phyloP scores from a whole-genome alignment of 1,139 yeast species.

The Pichia sp. region DNA sequence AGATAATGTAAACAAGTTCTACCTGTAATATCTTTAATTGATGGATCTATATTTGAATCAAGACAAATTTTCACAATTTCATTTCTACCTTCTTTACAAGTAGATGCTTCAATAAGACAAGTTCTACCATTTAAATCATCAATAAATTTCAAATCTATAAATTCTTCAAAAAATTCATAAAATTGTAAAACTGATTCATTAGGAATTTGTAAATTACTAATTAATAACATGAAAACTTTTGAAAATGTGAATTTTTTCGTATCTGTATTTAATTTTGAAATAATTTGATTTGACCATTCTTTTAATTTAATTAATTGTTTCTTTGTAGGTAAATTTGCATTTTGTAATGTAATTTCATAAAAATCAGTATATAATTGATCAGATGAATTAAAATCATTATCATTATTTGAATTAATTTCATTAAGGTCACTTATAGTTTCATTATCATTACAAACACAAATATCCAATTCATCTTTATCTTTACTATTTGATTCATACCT shows the following conservation, averaged over 20 bases:
- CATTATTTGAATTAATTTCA: slow-evolving; percentile 2
- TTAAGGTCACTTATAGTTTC: not conserved
- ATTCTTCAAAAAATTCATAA: slow-evolving; percentile 38
- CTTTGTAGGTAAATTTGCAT: slow-evolving; percentile 24
- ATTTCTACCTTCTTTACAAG: slow-evolving; percentile 28
- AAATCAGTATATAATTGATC: slow-evolving; percentile 29
- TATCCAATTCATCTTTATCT: slow-evolving; percentile 15
- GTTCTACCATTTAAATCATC: slow-evolving; percentile 40
- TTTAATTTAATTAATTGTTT: slow-evolving; percentile 24
- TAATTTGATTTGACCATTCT: slow-evolving; percentile 29
- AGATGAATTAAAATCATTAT: slow-evolving; percentile 16
- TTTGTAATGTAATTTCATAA: slow-evolving; percentile 28
- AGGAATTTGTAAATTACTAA: slow-evolving; percentile 46
- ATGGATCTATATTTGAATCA: slow-evolving; percentile 31
- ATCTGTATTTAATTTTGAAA: slow-evolving; percentile 24
- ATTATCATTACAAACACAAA: not conserved
- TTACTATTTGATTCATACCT: slow-evolving; percentile 19
- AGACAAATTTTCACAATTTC: slow-evolving; percentile 34
- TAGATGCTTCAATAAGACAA: slow-evolving; percentile 45
- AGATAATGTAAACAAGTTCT: slow-evolving; percentile 87
- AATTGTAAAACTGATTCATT: slow-evolving; percentile 44
- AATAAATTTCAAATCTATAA: slow-evolving; percentile 36
- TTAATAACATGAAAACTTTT: slow-evolving; percentile 57
- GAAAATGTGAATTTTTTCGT: slow-evolving; percentile 34
- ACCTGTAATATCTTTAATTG: slow-evolving; percentile 60